phyloP scores from a whole-genome alignment of 331 rosid species.

The Quercus lobata region DNA sequence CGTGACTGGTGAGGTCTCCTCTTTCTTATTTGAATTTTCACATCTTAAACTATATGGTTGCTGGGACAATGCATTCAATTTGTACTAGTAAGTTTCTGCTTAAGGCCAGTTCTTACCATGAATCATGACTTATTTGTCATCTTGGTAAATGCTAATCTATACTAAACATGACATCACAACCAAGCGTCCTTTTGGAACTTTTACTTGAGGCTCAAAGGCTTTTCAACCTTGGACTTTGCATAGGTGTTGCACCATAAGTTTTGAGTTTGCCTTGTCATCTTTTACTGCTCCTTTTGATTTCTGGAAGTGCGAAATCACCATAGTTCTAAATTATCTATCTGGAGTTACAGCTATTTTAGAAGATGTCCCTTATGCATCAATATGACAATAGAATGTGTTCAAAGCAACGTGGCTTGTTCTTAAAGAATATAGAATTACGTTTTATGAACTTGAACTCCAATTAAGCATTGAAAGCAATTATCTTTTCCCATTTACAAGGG shows the following conservation, averaged over 20 bases:
- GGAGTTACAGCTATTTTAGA: background rate
- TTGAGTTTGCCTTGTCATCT: background rate
- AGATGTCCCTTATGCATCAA: background rate
- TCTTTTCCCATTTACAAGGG: constrained; percentile 8
- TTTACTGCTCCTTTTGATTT: background rate
- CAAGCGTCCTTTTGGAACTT: background rate
- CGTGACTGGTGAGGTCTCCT: background rate
- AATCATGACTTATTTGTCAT: background rate
- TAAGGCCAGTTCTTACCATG: background rate
- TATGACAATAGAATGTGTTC: background rate
- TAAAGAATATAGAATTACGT: background rate
- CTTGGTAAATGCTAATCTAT: background rate
- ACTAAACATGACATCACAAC: background rate
- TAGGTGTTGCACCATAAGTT: background rate
- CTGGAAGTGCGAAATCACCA: background rate
- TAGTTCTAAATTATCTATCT: background rate
- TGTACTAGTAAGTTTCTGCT: background rate
- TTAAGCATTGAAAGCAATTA: background rate
- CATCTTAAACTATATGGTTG: background rate
- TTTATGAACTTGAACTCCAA: background rate
- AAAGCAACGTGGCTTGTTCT: background rate
- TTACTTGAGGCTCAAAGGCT: too few species aligned
- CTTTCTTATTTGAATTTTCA: background rate
- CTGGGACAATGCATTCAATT: background rate
- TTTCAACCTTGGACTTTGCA: background rate